Percentiles rank a stretch among this genome's conserved stretches.
phyloP scores from a whole-genome alignment of 73 alveolate genomes.

The Breviolum minutum region DNA sequence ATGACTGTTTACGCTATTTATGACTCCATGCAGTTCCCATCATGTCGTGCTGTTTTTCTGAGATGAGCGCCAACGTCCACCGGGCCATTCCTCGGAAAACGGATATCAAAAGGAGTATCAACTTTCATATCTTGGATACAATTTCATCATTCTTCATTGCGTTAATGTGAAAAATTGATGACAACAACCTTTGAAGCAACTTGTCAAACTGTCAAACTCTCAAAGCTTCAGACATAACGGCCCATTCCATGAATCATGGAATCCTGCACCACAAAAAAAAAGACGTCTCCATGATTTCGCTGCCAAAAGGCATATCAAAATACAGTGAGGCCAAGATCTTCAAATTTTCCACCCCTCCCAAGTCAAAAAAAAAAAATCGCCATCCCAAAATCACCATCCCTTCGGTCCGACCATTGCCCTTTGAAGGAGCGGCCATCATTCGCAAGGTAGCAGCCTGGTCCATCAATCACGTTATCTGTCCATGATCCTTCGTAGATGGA shows the following conservation, averaged over 20 bases:
- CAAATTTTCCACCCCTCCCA: too few relatives aligned
- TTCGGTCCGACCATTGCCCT: constrained; percentile 72
- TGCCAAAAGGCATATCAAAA: too few relatives aligned
- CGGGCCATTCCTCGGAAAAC: constrained; percentile 39
- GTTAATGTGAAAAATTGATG: too few relatives aligned
- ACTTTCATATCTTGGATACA: neutral
- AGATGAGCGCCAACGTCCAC: constrained; percentile 1
- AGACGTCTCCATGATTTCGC: neutral
- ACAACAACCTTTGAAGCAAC: neutral
- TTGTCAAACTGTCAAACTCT: neutral
- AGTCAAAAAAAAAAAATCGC: neutral
- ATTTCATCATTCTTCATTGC: neutral
- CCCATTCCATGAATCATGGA: constrained; percentile 61
- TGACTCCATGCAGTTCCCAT: too few relatives aligned
- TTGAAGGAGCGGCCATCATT: constrained; percentile 55
- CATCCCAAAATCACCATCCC: too few relatives aligned
- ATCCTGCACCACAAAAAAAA: neutral
- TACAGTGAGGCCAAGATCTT: too few relatives aligned
- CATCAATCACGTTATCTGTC: constrained; percentile 49
- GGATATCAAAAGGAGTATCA: neutral
- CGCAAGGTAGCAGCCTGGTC: constrained; percentile 43
- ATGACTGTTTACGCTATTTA: too few relatives aligned
- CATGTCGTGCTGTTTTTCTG: too few relatives aligned
- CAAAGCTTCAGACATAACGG: constrained; percentile 5
- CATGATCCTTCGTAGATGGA: constrained; percentile 62